A percentile compares a stretch with the other conserved stretches of the same genome.
Conservation (phyloP, 2,329 filamentous ascomycete species). For the Colletotrichum lindemuthianum region DNA sequence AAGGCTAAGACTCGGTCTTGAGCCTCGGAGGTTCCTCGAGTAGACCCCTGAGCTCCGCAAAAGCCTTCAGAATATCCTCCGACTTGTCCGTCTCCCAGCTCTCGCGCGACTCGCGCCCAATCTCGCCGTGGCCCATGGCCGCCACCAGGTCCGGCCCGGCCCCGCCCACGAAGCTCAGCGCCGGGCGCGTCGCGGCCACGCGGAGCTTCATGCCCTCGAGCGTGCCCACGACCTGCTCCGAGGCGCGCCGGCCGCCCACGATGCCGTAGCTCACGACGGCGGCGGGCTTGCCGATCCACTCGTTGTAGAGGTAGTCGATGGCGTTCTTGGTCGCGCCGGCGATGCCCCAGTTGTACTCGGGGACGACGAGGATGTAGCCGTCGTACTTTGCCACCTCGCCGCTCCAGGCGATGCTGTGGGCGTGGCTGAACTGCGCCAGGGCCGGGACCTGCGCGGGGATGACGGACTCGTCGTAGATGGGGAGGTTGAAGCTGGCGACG, state of each 20-base stretch:
- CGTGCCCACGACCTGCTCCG: slow-evolving; percentile 38
- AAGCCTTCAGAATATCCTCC: slow-evolving; percentile 38
- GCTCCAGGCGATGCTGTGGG: slow-evolving; percentile 58
- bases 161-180: slow-evolving; percentile 42
- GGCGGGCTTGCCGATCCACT: slow-evolving; percentile 66
- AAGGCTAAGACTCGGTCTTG: neutral
- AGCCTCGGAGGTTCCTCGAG: slow-evolving; percentile 26
- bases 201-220: slow-evolving; percentile 44
- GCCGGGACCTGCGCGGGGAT: slow-evolving; percentile 51
- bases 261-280: slow-evolving; percentile 65
- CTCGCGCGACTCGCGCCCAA: slow-evolving; percentile 38
- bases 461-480: slow-evolving; percentile 55
- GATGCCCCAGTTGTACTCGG: slow-evolving; percentile 67
- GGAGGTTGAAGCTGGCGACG: slow-evolving; percentile 52
- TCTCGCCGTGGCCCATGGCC: slow-evolving; percentile 38
- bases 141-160: slow-evolving; percentile 37
- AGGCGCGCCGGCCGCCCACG: slow-evolving; percentile 49
- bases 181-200: slow-evolving; percentile 44
- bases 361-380: slow-evolving; percentile 54
- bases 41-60: slow-evolving; percentile 41
- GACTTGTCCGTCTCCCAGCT: slow-evolving; percentile 38
- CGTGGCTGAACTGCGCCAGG: slow-evolving; percentile 48
- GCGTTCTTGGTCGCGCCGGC: slow-evolving; percentile 68
- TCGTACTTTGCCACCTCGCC: slow-evolving; percentile 54
- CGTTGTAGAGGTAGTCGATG: slow-evolving; percentile 68